Conservation (phyloP, 2,329 filamentous ascomycete species). For the Diplodia corticola region DNA sequence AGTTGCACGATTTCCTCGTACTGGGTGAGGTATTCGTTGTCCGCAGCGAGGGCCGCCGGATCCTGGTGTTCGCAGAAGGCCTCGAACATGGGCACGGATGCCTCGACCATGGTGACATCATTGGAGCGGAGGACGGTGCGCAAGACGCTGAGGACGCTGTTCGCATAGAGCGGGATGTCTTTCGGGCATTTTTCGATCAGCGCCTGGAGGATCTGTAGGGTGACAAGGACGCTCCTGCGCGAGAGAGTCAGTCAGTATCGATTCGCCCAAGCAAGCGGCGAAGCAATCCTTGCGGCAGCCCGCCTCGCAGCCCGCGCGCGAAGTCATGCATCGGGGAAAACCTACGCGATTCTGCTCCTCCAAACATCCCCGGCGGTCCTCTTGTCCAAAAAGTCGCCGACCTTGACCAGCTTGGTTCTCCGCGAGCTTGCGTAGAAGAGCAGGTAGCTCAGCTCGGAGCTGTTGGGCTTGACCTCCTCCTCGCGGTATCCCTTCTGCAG, state of each 20-base stretch:
- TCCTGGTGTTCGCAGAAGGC: constrained; percentile 89
- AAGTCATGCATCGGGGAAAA: constrained; percentile 21
- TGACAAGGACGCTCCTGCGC: constrained; percentile 84
- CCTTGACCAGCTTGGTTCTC: constrained; percentile 93
- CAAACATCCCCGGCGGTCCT: constrained; percentile 90
- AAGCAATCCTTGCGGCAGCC: background rate
- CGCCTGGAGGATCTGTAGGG: constrained; percentile 85
- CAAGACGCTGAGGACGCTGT: constrained; percentile 81
- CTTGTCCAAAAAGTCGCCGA: constrained; percentile 91
- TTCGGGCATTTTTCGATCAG: constrained; percentile 91
- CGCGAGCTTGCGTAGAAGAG: constrained; percentile 96
- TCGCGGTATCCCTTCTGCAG: constrained; percentile 76
- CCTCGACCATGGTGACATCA: constrained; percentile 91
- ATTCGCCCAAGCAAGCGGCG: background rate
- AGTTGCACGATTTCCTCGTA: constrained; percentile 79
- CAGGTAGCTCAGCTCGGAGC: constrained; percentile 93
- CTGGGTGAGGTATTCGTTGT: constrained; percentile 77
- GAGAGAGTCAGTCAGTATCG: constrained; percentile 4
- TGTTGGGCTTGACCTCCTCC: constrained; percentile 92
- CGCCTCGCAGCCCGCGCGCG: background rate
- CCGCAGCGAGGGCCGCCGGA: constrained; percentile 77
- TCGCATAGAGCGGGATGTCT: constrained; percentile 85
- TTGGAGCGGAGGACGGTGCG: constrained; percentile 78
- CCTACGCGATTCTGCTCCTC: constrained; percentile 81
- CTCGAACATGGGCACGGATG: constrained; percentile 81